Conservation (phyloP, 306 rosid species). For the Pyrus bretschneideri region DNA sequence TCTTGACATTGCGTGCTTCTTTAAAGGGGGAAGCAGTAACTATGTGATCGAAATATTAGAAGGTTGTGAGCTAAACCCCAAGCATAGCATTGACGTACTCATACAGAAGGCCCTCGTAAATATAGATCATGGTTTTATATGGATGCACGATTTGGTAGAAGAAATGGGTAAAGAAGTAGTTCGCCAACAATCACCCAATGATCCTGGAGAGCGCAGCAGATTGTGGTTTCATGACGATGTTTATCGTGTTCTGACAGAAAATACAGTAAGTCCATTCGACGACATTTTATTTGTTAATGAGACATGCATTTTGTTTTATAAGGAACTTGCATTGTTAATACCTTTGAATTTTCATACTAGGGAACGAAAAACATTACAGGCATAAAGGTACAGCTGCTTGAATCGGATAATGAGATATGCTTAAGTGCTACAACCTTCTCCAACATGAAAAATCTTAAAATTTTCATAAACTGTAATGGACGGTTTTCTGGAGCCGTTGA, state of each 20-base stretch:
- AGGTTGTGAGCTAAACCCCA: slow-evolving; percentile 5
- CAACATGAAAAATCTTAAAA: slow-evolving; percentile 18
- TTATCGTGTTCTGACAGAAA: background rate
- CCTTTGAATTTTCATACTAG: background rate
- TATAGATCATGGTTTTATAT: background rate
- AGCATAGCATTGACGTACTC: background rate
- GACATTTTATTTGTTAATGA: background rate
- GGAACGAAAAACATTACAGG: background rate
- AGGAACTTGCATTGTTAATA: slow-evolving; percentile 1
- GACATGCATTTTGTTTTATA: background rate
- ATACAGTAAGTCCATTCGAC: background rate
- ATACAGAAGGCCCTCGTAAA: background rate
- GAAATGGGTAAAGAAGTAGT: slow-evolving; percentile 28
- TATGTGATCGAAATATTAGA: slow-evolving; percentile 22
- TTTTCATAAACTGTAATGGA: slow-evolving; percentile 21
- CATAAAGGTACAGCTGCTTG: background rate
- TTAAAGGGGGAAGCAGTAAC: background rate
- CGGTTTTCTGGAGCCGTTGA: slow-evolving; percentile 9
- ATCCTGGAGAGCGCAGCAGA: slow-evolving; percentile 12
- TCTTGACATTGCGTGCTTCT: slow-evolving; percentile 39
- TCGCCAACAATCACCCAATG: background rate
- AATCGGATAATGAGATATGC: background rate
- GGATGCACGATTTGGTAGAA: slow-evolving; percentile 39
- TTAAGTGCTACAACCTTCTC: slow-evolving; percentile 13
- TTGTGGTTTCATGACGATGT: slow-evolving; percentile 29